Evolutionary conservation across 805 yeast species (phyloP).

Genomic region (Clavispora asparagi): DNA sequence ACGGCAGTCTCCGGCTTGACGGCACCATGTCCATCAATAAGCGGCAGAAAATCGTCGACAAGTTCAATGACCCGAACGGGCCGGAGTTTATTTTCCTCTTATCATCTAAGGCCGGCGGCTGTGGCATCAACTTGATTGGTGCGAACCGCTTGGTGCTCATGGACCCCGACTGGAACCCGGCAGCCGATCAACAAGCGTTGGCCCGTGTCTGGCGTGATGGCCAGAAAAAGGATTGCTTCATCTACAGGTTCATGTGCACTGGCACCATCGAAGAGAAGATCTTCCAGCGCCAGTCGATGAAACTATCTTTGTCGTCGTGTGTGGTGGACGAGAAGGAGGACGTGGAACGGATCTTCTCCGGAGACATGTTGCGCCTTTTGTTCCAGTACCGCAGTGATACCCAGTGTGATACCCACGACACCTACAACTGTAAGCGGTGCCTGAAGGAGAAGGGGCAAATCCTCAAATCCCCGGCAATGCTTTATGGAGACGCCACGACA

Average conservation of each 20-base stretch:
- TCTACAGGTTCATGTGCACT: constrained; percentile 87
- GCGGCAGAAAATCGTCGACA: constrained; percentile 87
- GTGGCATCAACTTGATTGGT: constrained; percentile 96
- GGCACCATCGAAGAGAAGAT: constrained; percentile 97
- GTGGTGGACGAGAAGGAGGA: constrained; percentile 96
- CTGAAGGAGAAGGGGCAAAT: constrained; percentile 44
- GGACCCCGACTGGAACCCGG: constrained; percentile 98
- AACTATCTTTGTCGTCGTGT: constrained; percentile 85
- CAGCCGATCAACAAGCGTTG: constrained; percentile 95
- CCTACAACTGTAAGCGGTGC: constrained; percentile 86
- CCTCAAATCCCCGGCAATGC: constrained; percentile 72
- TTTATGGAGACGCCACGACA: constrained; percentile 95
- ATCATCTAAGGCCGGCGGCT: constrained; percentile 97
- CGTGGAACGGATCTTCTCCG: constrained; percentile 85
- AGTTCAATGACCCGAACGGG: constrained; percentile 85
- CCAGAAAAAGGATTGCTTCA: constrained; percentile 93
- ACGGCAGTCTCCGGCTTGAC: constrained; percentile 79
- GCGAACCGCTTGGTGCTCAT: constrained; percentile 84
- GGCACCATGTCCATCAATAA: constrained; percentile 91
- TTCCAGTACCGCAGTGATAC: constrained; percentile 68
- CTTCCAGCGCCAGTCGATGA: constrained; percentile 93
- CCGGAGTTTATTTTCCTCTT: constrained; percentile 82
- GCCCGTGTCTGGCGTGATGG: constrained; percentile 99
- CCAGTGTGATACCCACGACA: constrained; percentile 85
- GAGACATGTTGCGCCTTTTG: constrained; percentile 71